Evolutionary conservation across 345 rosid genomes (phyloP), one percentile per base, ranked within the genome.

Genomic region (Euphorbia pulcherrima): DNA sequence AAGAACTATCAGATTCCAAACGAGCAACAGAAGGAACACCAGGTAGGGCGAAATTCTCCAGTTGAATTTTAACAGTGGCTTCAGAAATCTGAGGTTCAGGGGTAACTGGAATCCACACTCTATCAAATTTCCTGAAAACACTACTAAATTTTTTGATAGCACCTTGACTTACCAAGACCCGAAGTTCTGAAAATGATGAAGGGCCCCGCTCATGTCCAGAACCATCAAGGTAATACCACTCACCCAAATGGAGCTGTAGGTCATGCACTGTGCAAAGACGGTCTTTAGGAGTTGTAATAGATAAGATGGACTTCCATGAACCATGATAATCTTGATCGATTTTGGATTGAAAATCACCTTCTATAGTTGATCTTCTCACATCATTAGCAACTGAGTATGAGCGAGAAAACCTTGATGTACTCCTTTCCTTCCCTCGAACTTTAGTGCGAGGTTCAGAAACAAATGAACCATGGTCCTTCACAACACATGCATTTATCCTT

Each of bases 141-240:
- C 97, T 95, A 79, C 84, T 95, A 75, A 80, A 75, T 51, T 81
- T 86, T 65, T 72, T 85, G 63, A 95, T 82, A 58, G 59, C 21
- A 64, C 96, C 97, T 80, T 81, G 86, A 79, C 87, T 88, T 62
- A 81, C 90, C 80, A 95, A 71, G 58, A 72, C 75, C 78, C 87
- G 97, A 60, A 95, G 88, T 77, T 82, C 93, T 14, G 86, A 78
- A 84, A 85, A 86, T 37, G 88, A 83, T 51, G 65, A 78, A 62
- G 99, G 97, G 60, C 97, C 99, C 70, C 70, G 89, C 80, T 89
- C 97, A 82, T 83, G 92, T 72, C 99, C 99, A 65, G 90, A 77
- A 60, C 97, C 96, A 82, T 95, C 97, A 82, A 86, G 76, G 79
- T 85, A 92, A 78, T 84, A 95, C 99, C 99, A 95, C 59, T 95